A percentile compares a stretch with the other conserved stretches of the same genome.
phyloP scores from a whole-genome alignment of 805 yeast genomes.

The Wickerhamomyces canadensis region DNA sequence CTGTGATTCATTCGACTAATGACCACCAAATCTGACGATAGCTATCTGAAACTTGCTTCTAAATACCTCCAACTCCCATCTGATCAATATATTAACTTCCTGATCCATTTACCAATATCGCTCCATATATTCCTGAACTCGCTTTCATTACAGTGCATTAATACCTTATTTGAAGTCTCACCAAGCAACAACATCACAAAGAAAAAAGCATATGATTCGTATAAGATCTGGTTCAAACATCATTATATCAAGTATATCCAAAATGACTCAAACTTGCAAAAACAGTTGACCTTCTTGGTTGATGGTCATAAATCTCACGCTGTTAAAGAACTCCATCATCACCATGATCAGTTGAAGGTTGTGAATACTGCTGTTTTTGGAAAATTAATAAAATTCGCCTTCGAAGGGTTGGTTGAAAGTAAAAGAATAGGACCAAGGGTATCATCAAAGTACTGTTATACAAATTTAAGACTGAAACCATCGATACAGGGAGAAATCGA shows the following conservation, averaged over 20 bases:
- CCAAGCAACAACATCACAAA: constrained; percentile 4
- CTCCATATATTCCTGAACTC: constrained; percentile 1
- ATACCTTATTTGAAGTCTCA: constrained; percentile 2
- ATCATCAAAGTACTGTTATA: constrained; percentile 75
- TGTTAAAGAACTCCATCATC: too few species aligned
- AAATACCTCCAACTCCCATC: too few species aligned
- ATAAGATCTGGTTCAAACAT: constrained; percentile 7
- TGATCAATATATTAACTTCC: too few species aligned
- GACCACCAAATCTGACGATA: too few species aligned
- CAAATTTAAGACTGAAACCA: constrained; percentile 4
- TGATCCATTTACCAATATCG: not conserved
- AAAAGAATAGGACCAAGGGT: constrained; percentile 80
- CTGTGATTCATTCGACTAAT: too few species aligned
- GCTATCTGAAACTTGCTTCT: too few species aligned
- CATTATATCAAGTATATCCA: not conserved
- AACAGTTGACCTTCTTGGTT: too few species aligned
- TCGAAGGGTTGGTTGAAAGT: constrained; percentile 57
- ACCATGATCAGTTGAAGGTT: too few species aligned
- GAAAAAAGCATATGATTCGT: constrained; percentile 10
- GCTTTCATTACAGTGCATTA: constrained; percentile 7
- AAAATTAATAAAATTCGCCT: constrained; percentile 57
- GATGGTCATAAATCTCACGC: too few species aligned
- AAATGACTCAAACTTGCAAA: too few species aligned
- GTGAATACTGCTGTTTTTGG: constrained; percentile 78
- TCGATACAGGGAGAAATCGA: constrained; percentile 2